Evolutionary conservation across 352 stramenopile genomes (phyloP).

Genomic region (Phytophthora capsici): DNA sequence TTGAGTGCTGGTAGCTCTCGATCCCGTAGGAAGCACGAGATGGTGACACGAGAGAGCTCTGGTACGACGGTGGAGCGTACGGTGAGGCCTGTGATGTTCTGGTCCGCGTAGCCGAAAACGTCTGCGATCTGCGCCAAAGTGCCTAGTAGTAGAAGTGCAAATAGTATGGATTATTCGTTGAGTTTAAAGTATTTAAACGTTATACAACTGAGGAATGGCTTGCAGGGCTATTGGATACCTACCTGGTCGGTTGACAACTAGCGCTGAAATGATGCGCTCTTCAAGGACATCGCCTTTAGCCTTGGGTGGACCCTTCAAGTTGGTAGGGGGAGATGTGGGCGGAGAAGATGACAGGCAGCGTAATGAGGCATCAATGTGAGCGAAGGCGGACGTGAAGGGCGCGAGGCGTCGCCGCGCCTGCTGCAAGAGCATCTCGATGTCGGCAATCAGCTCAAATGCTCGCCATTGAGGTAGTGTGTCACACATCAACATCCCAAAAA

Average conservation of each 20-base stretch:
- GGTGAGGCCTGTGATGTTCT: conserved; percentile 80
- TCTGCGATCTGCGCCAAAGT: conserved; percentile 74
- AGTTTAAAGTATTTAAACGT: not conserved
- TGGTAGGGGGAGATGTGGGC: not conserved
- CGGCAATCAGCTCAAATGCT: not conserved
- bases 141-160: conserved; percentile 24
- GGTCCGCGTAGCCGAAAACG: conserved; percentile 71
- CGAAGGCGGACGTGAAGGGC: conserved; percentile 11
- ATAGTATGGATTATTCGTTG: not conserved
- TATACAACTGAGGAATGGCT: not conserved
- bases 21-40: conserved; percentile 67
- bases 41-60: conserved; percentile 79
- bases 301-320: not conserved
- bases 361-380: not conserved
- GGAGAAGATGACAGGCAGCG: conserved; percentile 4
- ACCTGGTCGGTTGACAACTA: conserved; percentile 77
- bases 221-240: conserved; percentile 19
- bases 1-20: conserved; percentile 60
- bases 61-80: conserved; percentile 75
- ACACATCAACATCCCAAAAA: not conserved
- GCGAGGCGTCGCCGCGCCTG: conserved; percentile 16
- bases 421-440: conserved; percentile 22
- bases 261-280: conserved; percentile 77
- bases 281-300: conserved; percentile 24
- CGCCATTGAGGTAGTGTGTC: conserved; percentile 3